Evolutionary conservation across 2,329 filamentous ascomycete species (phyloP).

Genomic region (Escovopsis sp.): DNA sequence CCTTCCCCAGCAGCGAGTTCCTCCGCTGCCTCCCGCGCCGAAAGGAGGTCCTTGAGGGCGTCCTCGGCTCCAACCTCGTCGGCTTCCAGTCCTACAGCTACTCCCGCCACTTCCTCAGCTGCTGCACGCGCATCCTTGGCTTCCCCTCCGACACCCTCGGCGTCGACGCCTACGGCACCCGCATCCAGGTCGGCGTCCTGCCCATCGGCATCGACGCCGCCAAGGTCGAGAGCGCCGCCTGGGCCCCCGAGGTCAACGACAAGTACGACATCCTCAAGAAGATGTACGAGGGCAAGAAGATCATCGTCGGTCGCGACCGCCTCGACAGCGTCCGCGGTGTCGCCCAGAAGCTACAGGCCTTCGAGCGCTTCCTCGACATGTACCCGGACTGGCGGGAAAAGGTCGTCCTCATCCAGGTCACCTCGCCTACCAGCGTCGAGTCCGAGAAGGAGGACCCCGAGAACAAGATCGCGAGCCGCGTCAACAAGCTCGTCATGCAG

Average conservation of each 20-base stretch:
- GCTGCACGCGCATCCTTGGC: slow-evolving; percentile 80
- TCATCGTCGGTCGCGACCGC: slow-evolving; percentile 90
- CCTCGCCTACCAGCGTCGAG: slow-evolving; percentile 68
- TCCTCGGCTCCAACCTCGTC: slow-evolving; percentile 81
- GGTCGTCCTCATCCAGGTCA: slow-evolving; percentile 90
- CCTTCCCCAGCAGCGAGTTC: slow-evolving; percentile 93
- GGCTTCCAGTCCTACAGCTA: slow-evolving; percentile 95
- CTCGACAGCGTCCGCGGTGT: slow-evolving; percentile 86
- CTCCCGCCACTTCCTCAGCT: slow-evolving; percentile 85
- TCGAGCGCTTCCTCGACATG: slow-evolving; percentile 77
- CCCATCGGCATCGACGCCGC: slow-evolving; percentile 89
- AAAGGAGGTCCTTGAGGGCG: slow-evolving; percentile 80
- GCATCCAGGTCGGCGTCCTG: slow-evolving; percentile 84
- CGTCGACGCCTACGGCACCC: slow-evolving; percentile 75
- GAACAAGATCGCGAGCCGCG: slow-evolving; percentile 71
- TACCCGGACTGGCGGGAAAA: slow-evolving; percentile 87
- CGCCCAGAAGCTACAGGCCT: slow-evolving; percentile 89
- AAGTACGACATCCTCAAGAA: slow-evolving; percentile 59
- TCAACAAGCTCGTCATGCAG: slow-evolving; percentile 76
- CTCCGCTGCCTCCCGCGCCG: slow-evolving; percentile 74
- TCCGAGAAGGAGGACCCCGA: slow-evolving; percentile 63
- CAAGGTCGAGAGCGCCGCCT: slow-evolving; percentile 61
- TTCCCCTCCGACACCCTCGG: slow-evolving; percentile 75
- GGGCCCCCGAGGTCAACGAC: slow-evolving; percentile 51
- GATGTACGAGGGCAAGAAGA: slow-evolving; percentile 77